phyloP scores from a whole-genome alignment of 768 basidiomycete species.

The Leccinellum luteum region DNA sequence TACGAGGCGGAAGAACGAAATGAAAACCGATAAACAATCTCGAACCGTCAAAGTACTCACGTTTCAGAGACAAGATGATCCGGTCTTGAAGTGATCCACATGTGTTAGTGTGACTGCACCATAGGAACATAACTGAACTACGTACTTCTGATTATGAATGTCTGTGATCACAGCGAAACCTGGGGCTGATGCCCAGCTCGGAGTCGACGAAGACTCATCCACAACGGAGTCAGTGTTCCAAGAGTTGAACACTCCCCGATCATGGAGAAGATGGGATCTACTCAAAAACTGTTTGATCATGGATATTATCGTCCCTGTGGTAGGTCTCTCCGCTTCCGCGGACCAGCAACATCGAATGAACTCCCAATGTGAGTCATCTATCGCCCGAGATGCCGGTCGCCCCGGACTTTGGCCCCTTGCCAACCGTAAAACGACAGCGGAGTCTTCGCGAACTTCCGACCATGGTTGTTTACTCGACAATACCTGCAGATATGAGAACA shows the following conservation, averaged over 20 bases:
- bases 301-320: background rate
- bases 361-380: too few relatives aligned
- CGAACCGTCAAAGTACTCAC: too few relatives aligned
- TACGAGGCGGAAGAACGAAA: background rate
- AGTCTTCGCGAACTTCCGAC: background rate
- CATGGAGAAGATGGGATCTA: background rate
- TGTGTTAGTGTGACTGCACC: too few relatives aligned
- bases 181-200: too few relatives aligned
- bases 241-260: background rate
- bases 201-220: too few relatives aligned
- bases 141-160: too few relatives aligned
- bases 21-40: background rate
- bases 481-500: background rate
- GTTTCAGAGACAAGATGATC: too few relatives aligned
- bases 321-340: background rate
- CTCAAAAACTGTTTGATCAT: background rate
- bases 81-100: too few relatives aligned
- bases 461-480: background rate
- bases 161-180: too few relatives aligned
- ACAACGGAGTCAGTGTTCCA: too few relatives aligned
- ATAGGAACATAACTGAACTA: too few relatives aligned
- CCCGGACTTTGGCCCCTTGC: background rate
- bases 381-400: background rate
- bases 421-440: background rate
- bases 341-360: background rate